A percentile compares a stretch with the other conserved stretches of the same genome.
phyloP scores from a whole-genome alignment of 2,329 filamentous ascomycete species.

The Monosporascus sp. region DNA sequence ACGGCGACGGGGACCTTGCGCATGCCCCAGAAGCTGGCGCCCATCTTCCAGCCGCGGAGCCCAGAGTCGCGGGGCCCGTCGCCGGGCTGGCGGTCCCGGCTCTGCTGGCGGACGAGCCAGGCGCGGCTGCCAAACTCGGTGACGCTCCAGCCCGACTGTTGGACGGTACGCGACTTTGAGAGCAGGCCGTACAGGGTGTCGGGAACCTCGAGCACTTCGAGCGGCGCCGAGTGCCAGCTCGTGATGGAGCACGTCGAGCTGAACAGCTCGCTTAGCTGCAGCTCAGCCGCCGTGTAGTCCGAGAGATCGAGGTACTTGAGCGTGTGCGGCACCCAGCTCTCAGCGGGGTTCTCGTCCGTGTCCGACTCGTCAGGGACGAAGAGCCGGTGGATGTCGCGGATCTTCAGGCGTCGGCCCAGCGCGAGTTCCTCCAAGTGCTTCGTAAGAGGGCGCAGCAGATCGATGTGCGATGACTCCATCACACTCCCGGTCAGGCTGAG shows the following conservation, averaged over 20 bases:
- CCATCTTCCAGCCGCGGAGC: conserved; percentile 72
- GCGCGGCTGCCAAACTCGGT: conserved; percentile 63
- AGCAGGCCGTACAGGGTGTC: conserved; percentile 63
- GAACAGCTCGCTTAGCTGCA: conserved; percentile 53
- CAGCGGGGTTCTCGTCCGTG: conserved; percentile 28
- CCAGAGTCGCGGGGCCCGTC: conserved; percentile 50
- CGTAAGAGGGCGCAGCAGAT: conserved; percentile 58
- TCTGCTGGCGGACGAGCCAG: conserved; percentile 56
- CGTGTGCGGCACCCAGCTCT: conserved; percentile 49
- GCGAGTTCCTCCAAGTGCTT: conserved; percentile 74
- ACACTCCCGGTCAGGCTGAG: conserved; percentile 72
- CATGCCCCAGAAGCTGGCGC: conserved; percentile 80
- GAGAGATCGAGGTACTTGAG: conserved; percentile 75
- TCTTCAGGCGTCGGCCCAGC: conserved; percentile 61
- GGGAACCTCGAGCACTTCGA: conserved; percentile 72
- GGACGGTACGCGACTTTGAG: conserved; percentile 57
- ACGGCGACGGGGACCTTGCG: conserved; percentile 86
- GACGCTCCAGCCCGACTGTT: conserved; percentile 63
- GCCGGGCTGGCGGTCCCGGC: conserved; percentile 25
- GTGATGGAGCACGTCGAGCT: conserved; percentile 52
- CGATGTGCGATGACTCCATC: conserved; percentile 61
- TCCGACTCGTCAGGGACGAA: conserved; percentile 46
- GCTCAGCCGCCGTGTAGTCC: conserved; percentile 59
- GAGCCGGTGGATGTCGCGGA: conserved; percentile 61
- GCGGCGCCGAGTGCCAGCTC: conserved; percentile 55